Conservation (phyloP, 2,329 filamentous ascomycete genomes). For the Colletotrichum tropicicola region DNA sequence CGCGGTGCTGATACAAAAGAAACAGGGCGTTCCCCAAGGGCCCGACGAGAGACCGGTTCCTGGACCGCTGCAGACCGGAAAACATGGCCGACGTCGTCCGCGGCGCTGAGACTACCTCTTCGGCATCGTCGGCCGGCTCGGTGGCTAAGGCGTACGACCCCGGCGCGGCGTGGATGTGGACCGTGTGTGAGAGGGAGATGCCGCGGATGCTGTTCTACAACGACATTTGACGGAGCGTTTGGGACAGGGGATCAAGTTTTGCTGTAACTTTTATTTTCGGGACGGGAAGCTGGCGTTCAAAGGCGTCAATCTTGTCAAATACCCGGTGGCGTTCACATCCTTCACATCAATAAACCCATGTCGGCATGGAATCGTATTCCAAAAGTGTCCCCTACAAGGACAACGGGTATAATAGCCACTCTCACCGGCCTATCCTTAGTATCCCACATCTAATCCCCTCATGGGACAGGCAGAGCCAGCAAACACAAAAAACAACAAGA, state of each 20-base stretch:
- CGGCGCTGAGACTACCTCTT: conserved; percentile 29
- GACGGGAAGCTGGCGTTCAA: too few relatives aligned
- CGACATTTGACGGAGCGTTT: conserved; percentile 7
- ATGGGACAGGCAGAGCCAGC: neutral
- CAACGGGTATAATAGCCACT: conserved; percentile 30
- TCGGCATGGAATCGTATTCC: conserved; percentile 17
- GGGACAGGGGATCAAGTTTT: too few relatives aligned
- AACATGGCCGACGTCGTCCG: conserved; percentile 43
- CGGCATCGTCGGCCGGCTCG: conserved; percentile 37
- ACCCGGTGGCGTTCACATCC: too few relatives aligned
- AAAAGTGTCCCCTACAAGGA: conserved; percentile 13
- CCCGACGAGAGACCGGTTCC: conserved; percentile 59
- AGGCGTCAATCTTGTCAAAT: too few relatives aligned
- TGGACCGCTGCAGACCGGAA: conserved; percentile 59
- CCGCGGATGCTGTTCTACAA: conserved; percentile 47
- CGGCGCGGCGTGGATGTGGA: conserved; percentile 49
- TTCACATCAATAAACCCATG: neutral
- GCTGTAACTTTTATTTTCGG: too few relatives aligned
- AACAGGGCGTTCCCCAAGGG: conserved; percentile 42
- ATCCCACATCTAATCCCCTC: neutral
- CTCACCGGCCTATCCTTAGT: neutral
- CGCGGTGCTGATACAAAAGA: too few relatives aligned
- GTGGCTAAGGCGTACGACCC: conserved; percentile 43
- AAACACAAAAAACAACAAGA: neutral
- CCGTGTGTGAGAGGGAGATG: conserved; percentile 42